Percentiles rank a stretch among this genome's conserved stretches.
These are phyloP conservation scores for Alloteropsis semialata DNA, from an alignment of 176 grass and related monocot species.

Conservation along the genomic window DNA sequence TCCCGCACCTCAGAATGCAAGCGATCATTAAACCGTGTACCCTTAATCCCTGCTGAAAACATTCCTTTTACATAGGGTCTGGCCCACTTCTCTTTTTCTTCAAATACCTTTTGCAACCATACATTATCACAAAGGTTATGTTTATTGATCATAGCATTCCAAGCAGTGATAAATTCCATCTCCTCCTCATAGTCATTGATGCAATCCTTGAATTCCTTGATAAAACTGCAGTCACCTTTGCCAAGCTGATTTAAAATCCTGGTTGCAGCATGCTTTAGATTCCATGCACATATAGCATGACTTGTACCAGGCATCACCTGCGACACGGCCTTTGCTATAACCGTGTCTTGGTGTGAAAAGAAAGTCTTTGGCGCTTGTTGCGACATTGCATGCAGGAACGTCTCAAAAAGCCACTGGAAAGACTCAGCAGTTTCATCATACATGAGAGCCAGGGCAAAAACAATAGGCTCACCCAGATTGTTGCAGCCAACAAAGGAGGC, in stretches of 20 bases:
- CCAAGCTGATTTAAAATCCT: slow-evolving; percentile 40
- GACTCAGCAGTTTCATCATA: slow-evolving; percentile 54
- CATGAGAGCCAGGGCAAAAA: slow-evolving; percentile 44
- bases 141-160: slow-evolving; percentile 60
- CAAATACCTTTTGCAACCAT: slow-evolving; percentile 57
- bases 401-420: slow-evolving; percentile 66
- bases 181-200: slow-evolving; percentile 55
- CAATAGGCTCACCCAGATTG: slow-evolving; percentile 52
- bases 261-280: slow-evolving; percentile 45
- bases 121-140: slow-evolving; percentile 43
- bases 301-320: slow-evolving; percentile 48
- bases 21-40: slow-evolving; percentile 34
- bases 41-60: slow-evolving; percentile 60
- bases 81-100: slow-evolving; percentile 65
- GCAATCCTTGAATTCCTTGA: slow-evolving; percentile 58
- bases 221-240: slow-evolving; percentile 42
- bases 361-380: slow-evolving; percentile 43
- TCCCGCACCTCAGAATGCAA: slow-evolving; percentile 39
- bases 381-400: slow-evolving; percentile 54
- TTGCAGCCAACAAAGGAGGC: slow-evolving; percentile 59
- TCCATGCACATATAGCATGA: slow-evolving; percentile 49
- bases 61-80: slow-evolving; percentile 45
- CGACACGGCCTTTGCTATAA: slow-evolving; percentile 38
- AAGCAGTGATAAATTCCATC: slow-evolving; percentile 45
- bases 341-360: slow-evolving; percentile 45